Conservation (phyloP, 1,139 yeast genomes). For the Debaryomyces subglobosus region DNA sequence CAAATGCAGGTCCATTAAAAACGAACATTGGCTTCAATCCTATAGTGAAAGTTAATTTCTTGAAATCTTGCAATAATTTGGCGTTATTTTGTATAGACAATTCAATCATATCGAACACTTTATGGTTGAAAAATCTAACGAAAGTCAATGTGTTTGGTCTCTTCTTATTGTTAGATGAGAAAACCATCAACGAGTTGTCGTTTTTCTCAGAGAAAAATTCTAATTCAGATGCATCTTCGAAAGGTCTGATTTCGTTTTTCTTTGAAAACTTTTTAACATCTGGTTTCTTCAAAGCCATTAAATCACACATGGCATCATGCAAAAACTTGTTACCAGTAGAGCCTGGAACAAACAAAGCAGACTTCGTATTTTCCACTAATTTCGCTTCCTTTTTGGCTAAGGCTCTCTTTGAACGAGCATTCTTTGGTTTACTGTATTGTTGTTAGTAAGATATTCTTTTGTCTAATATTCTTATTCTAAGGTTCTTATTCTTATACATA, state of each 20-base stretch:
- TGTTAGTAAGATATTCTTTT: slow-evolving; percentile 10
- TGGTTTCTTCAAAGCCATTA: slow-evolving; percentile 92
- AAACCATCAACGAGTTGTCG: slow-evolving; percentile 84
- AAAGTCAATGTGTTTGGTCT: slow-evolving; percentile 91
- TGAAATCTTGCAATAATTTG: slow-evolving; percentile 80
- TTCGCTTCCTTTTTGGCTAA: slow-evolving; percentile 87
- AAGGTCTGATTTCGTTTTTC: slow-evolving; percentile 89
- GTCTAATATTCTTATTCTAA: not conserved
- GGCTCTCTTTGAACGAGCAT: slow-evolving; percentile 95
- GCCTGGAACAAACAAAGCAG: slow-evolving; percentile 92
- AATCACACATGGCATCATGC: slow-evolving; percentile 89
- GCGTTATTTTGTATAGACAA: slow-evolving; percentile 68
- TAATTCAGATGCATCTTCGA: slow-evolving; percentile 84
- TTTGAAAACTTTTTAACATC: slow-evolving; percentile 82
- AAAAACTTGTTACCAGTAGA: slow-evolving; percentile 74
- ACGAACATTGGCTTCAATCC: slow-evolving; percentile 95
- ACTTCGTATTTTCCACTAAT: slow-evolving; percentile 84
- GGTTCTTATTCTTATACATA: slow-evolving; percentile 33
- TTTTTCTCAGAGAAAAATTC: slow-evolving; percentile 96
- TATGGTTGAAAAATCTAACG: slow-evolving; percentile 85
- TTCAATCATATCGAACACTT: slow-evolving; percentile 93
- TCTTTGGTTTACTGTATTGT: slow-evolving; percentile 63
- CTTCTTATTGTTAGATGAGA: slow-evolving; percentile 83
- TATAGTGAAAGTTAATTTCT: slow-evolving; percentile 74
- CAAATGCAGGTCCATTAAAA: slow-evolving; percentile 92